A percentile compares a stretch with the other conserved stretches of the same genome.
Evolutionary conservation across 306 rosid species (phyloP).

Genomic region (Castanea crenata): DNA sequence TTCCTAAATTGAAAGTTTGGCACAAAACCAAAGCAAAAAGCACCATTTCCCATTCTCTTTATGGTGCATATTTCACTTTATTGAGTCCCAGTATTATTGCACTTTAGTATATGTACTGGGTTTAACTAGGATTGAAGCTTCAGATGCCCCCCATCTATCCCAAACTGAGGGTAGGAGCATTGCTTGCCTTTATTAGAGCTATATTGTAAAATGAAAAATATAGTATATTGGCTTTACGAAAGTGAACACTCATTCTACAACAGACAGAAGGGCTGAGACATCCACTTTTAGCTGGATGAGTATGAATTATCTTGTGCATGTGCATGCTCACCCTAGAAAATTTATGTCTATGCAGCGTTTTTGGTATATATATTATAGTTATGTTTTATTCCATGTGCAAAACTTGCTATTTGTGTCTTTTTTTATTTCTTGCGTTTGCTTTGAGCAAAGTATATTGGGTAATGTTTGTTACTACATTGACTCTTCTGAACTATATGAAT

Average conservation of each 20-base stretch:
- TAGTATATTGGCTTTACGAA: neutral
- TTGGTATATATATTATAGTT: neutral
- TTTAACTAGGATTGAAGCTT: neutral
- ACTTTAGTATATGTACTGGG: neutral
- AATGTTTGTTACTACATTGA: neutral
- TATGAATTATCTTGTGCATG: neutral
- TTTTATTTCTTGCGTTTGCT: slow-evolving; percentile 21
- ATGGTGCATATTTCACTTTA: neutral
- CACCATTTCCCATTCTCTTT: neutral
- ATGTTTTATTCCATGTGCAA: neutral
- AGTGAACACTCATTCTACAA: neutral
- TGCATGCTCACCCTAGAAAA: neutral
- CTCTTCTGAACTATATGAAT: slow-evolving; percentile 23
- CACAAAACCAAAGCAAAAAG: neutral
- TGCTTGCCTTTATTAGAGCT: neutral
- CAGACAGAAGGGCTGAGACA: neutral
- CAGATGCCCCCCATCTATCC: neutral
- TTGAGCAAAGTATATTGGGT: slow-evolving; percentile 12
- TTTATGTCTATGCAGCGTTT: neutral
- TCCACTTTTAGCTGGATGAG: neutral
- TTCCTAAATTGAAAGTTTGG: no score
- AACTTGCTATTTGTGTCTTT: neutral
- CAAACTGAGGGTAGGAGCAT: neutral
- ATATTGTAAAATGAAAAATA: neutral
- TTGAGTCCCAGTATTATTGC: neutral